These are phyloP conservation scores for Pythium phragmitis DNA, from an alignment of 352 stramenopile species.

Conservation along the genomic window DNA sequence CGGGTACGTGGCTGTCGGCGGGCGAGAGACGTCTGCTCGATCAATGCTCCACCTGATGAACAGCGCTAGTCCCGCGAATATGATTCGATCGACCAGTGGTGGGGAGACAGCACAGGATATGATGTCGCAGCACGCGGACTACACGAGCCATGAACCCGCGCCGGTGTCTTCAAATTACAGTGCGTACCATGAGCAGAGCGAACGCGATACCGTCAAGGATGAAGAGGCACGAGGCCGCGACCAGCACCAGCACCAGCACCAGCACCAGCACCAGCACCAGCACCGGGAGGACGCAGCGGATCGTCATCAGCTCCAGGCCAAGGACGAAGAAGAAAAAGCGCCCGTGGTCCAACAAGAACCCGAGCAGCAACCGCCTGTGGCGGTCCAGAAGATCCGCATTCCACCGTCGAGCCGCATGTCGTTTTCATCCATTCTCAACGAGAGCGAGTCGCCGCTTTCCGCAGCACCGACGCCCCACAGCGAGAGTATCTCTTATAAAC, in stretches of 20 bases:
- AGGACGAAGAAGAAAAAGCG: conserved; percentile 24
- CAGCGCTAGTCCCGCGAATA: conserved; percentile 7
- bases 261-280: neutral
- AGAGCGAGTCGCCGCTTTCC: conserved; percentile 73
- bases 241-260: neutral
- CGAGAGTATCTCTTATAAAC: conserved; percentile 15
- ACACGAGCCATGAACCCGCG: conserved; percentile 6
- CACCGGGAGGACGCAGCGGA: neutral
- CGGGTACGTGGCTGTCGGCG: conserved; percentile 7
- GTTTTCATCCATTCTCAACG: conserved; percentile 88
- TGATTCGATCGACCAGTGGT: conserved; percentile 21
- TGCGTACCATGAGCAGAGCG: conserved; percentile 4
- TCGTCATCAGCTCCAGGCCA: conserved; percentile 4
- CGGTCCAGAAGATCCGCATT: conserved; percentile 33
- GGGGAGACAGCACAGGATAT: conserved; percentile 9
- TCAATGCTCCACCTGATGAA: conserved; percentile 62
- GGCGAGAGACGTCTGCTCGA: conserved; percentile 45
- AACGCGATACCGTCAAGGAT: conserved; percentile 4
- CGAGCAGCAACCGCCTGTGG: neutral
- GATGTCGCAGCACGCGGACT: conserved; percentile 12
- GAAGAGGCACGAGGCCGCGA: conserved; percentile 4
- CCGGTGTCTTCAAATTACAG: conserved; percentile 3
- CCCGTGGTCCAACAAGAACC: conserved; percentile 11
- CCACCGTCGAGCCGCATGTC: conserved; percentile 78
- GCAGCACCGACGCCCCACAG: conserved; percentile 37